phyloP scores from a whole-genome alignment of 176 grass and related monocot species.

The Leersia perrieri region DNA sequence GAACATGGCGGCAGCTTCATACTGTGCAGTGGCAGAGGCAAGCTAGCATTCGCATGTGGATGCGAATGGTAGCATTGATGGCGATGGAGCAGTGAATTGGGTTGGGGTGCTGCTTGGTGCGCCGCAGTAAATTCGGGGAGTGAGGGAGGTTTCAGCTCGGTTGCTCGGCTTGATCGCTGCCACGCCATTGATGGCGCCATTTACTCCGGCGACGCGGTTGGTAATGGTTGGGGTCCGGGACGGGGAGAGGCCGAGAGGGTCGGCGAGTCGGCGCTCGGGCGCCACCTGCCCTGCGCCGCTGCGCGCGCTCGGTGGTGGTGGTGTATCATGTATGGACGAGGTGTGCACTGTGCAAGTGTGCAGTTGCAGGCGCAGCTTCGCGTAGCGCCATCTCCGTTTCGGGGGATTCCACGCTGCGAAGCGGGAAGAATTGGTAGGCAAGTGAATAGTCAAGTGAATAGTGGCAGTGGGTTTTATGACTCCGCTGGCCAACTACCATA shows the following conservation, averaged over 20 bases:
- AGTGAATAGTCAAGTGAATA: neutral
- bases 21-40: neutral
- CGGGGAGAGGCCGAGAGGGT: neutral
- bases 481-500: neutral
- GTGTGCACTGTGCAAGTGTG: too few relatives aligned
- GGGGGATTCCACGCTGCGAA: neutral
- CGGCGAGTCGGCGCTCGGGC: neutral
- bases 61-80: neutral
- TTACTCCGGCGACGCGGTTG: slow-evolving; percentile 25
- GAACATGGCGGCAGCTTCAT: neutral
- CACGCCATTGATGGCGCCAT: slow-evolving; percentile 37
- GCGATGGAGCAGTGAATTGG: neutral
- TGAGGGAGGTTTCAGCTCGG: too few relatives aligned
- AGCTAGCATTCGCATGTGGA: neutral
- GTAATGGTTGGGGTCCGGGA: slow-evolving; percentile 6
- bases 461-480: neutral
- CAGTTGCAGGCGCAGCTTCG: neutral
- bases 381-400: neutral
- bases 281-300: neutral
- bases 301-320: neutral
- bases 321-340: too few relatives aligned
- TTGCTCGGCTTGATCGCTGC: neutral
- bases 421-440: neutral
- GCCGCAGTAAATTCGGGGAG: neutral
- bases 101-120: neutral